These are phyloP conservation scores for Tolypocladium tropicale DNA, from an alignment of 2,329 filamentous ascomycete genomes.

Conservation along the genomic window DNA sequence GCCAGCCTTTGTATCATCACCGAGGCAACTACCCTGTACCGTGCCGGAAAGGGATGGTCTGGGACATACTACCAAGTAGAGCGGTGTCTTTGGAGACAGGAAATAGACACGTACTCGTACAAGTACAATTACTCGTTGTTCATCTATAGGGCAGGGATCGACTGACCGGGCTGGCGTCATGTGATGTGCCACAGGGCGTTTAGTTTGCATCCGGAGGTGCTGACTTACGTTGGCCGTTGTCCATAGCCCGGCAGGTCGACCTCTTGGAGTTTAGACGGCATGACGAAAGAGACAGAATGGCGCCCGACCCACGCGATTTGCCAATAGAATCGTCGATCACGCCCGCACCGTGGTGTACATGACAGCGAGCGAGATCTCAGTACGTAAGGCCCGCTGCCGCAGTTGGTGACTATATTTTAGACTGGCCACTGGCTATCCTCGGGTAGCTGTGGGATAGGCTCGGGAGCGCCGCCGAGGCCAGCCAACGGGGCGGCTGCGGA, in stretches of 20 bases:
- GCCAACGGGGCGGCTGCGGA: not conserved
- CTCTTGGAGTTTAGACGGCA: not conserved
- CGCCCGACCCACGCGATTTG: not conserved
- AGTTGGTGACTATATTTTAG: not conserved
- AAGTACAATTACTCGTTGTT: too few species aligned
- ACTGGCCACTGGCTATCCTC: constrained; percentile 5
- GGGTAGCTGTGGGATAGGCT: constrained; percentile 2
- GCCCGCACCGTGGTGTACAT: not conserved
- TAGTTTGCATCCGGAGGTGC: not conserved
- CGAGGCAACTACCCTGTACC: not conserved
- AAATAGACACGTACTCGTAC: not conserved
- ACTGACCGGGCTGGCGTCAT: not conserved
- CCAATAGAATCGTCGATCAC: not conserved
- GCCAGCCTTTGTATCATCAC: not conserved
- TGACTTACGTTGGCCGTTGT: not conserved
- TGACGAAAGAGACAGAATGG: not conserved
- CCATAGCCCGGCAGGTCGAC: not conserved
- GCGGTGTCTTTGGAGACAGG: not conserved
- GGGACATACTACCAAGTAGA: not conserved
- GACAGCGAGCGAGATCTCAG: not conserved
- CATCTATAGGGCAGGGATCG: not conserved
- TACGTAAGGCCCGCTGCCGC: not conserved
- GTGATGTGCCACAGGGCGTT: not conserved
- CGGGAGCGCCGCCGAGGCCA: not conserved
- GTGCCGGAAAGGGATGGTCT: not conserved